phyloP scores from a whole-genome alignment of 2,329 filamentous ascomycete species.

The Alternaria arbusti region DNA sequence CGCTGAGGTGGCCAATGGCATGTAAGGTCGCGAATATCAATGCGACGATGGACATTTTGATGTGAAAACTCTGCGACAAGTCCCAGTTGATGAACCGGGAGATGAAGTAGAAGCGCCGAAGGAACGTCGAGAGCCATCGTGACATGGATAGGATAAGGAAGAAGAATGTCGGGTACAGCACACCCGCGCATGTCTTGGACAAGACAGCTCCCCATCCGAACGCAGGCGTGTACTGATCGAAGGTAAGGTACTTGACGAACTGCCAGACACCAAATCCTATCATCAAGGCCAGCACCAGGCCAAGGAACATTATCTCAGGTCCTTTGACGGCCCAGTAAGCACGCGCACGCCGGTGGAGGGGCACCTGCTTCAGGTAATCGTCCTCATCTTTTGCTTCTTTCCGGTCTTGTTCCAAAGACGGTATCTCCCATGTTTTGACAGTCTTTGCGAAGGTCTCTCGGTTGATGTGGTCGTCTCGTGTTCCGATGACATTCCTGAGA shows the following conservation, averaged over 20 bases:
- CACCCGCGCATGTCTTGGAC: slow-evolving; percentile 62
- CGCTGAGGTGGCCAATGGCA: slow-evolving; percentile 61
- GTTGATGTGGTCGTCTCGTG: slow-evolving; percentile 52
- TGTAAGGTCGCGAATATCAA: slow-evolving; percentile 61
- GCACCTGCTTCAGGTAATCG: slow-evolving; percentile 55
- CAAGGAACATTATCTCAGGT: slow-evolving; percentile 59
- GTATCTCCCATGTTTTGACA: slow-evolving; percentile 57
- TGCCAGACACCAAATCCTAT: slow-evolving; percentile 64
- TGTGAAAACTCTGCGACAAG: slow-evolving; percentile 62
- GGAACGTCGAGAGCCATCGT: slow-evolving; percentile 61
- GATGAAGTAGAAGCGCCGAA: slow-evolving; percentile 59
- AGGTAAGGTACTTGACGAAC: slow-evolving; percentile 59
- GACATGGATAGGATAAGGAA: slow-evolving; percentile 66
- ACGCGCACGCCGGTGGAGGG: slow-evolving; percentile 54
- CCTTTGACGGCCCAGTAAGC: slow-evolving; percentile 65
- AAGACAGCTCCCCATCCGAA: slow-evolving; percentile 64
- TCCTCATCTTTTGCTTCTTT: slow-evolving; percentile 56
- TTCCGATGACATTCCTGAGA: slow-evolving; percentile 58
- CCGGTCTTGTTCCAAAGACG: slow-evolving; percentile 56
- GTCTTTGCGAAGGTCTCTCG: slow-evolving; percentile 55
- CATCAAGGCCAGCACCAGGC: slow-evolving; percentile 56
- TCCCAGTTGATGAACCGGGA: slow-evolving; percentile 66
- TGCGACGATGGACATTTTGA: slow-evolving; percentile 60
- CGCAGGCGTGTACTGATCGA: slow-evolving; percentile 54
- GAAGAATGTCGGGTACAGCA: slow-evolving; percentile 64